Base-by-base conservation (phyloP, 1,284 basidiomycete species). In the Mycena citricolor region DNA sequence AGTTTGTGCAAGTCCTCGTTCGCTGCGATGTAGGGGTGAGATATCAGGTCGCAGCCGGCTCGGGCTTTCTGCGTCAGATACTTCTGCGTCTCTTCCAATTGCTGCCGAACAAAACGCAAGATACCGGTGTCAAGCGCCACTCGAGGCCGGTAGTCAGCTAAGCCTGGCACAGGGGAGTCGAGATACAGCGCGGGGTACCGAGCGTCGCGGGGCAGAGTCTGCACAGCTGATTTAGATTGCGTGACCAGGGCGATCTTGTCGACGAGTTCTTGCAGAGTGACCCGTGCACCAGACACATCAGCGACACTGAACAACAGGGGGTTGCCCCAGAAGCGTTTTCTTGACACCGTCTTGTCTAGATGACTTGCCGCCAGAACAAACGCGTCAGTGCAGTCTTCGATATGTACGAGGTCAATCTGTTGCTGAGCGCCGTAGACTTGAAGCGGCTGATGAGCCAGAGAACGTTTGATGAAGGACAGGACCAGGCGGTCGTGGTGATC, bases 401-500 rank as follows among this genome's bases (percentile, higher is more conserved):
- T 42, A n/a, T 42, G 24, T 20, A 42, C 16, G 23, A 42, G 14
- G 14, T 33, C 32, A 2, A 42, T 19, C 29, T 42, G 20, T 32
- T 42, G 40, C 17, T 42, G 17, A 17, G 32, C 40, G 12, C 40
- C 40, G 7, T 28, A 20, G 23, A 42, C 29, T 22, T 42, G 40
- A 19, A 42, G 22, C 24, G 40, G 19, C 30, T 42, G 40, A 42
- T 42, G 40, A 20, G 32, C 23, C 14, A 42, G 17, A 14, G 31
- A 23, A 13, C 32, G 31, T n/a, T 19, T 42, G 13, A 42, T 33
- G 31, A 42, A 20, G 24, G 16, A 16, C 14, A 33, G 7, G 25
- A 42, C 32, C 20, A 42, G 40, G 31, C 40, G 40, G 12, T 42
- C 40, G 5, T 26, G 25, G 32, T 42, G 40, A 26, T 42, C 40